These are phyloP conservation scores for Blastocrithidia nonstop DNA, from an alignment of 208 protist species.

Conservation along the genomic window DNA sequence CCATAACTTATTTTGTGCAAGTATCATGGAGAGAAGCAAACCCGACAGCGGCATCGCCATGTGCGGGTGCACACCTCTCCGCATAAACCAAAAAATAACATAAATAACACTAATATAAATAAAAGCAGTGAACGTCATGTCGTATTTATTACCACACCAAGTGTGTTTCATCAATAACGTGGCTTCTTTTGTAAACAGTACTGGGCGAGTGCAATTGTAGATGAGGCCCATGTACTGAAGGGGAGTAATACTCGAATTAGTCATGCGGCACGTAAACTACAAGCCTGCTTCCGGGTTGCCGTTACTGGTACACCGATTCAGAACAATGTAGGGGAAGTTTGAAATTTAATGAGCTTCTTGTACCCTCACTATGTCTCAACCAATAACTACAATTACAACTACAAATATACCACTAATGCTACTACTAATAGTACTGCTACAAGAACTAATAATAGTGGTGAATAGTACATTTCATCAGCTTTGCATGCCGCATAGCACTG, in stretches of 20 bases:
- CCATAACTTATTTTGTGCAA: slow-evolving; percentile 84
- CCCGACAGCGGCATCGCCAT: slow-evolving; percentile 15
- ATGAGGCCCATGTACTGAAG: slow-evolving; percentile 96
- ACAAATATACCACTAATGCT: slow-evolving; percentile 17
- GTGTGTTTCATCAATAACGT: slow-evolving; percentile 75
- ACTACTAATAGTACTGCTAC: not conserved
- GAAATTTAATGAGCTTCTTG: slow-evolving; percentile 92
- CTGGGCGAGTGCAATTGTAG: slow-evolving; percentile 89
- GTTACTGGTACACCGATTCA: slow-evolving; percentile 94
- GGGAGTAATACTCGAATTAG: slow-evolving; percentile 46
- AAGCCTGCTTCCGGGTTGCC: slow-evolving; percentile 56
- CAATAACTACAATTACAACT: slow-evolving; percentile 19
- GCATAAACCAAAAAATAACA: too few species aligned
- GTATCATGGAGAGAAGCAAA: slow-evolving; percentile 75
- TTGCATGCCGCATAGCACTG: slow-evolving; percentile 46
- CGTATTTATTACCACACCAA: slow-evolving; percentile 93
- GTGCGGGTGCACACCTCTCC: too few species aligned
- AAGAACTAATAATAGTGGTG: slow-evolving; percentile 5
- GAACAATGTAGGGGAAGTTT: slow-evolving; percentile 94
- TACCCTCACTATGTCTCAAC: slow-evolving; percentile 66
- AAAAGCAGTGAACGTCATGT: slow-evolving; percentile 35
- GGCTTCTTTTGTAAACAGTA: slow-evolving; percentile 68
- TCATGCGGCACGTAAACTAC: slow-evolving; percentile 48
- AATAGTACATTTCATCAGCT: slow-evolving; percentile 22
- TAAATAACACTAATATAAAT: too few species aligned